These are phyloP conservation scores for Geranium incanum DNA, from an alignment of 441 rosid species.

Conservation along the genomic window DNA sequence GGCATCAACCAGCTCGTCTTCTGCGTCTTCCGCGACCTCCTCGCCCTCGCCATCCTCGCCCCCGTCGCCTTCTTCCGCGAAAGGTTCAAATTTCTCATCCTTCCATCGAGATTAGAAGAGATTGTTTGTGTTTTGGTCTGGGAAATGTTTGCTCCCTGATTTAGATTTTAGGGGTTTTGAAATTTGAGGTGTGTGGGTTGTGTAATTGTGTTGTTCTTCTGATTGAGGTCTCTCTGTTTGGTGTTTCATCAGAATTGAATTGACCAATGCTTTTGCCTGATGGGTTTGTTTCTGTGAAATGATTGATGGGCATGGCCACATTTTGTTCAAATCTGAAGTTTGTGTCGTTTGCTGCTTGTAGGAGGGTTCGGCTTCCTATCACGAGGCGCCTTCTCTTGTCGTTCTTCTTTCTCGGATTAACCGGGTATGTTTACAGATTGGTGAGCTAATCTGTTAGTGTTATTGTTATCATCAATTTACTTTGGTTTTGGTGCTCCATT, in stretches of 20 bases:
- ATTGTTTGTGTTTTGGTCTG: not conserved
- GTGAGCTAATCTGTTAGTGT: not conserved
- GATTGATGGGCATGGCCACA: not conserved
- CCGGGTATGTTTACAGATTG: conserved; percentile 46
- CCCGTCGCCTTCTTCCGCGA: conserved; percentile 82
- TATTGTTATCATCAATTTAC: not conserved
- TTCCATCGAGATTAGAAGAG: not conserved
- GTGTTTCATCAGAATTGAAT: not conserved
- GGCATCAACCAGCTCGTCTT: conserved; percentile 94
- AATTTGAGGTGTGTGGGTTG: no score
- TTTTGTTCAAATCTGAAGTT: not conserved
- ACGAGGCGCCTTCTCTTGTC: conserved; percentile 57
- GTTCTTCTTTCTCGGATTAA: conserved; percentile 80
- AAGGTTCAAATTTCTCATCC: conserved; percentile 31
- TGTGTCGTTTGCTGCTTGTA: not conserved
- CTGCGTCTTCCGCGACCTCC: conserved; percentile 82
- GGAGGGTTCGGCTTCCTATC: conserved; percentile 44
- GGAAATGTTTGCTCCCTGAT: not conserved
- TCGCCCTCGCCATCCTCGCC: conserved; percentile 79
- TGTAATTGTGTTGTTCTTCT: no score
- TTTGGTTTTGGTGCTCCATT: conserved; percentile 11
- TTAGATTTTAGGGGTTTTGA: not conserved
- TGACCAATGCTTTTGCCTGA: not conserved
- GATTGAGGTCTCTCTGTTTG: no score
- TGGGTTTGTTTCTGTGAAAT: not conserved